Conservation (phyloP, 192 early-diverging fungal species). For the Oehlia diaphana region DNA sequence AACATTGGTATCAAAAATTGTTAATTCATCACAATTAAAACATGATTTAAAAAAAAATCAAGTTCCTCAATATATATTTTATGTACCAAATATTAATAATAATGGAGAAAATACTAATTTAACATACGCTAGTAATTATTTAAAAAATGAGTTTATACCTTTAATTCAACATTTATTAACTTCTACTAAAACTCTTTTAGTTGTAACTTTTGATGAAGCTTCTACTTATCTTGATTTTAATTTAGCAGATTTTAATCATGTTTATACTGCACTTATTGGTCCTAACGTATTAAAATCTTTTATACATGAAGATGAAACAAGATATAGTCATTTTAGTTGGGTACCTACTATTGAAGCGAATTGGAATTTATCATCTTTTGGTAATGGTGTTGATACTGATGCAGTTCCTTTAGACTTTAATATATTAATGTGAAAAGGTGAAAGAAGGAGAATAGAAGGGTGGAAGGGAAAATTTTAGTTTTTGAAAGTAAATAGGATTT, state of each 20-base stretch:
- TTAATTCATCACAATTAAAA: conserved; percentile 52
- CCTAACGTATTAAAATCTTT: conserved; percentile 24
- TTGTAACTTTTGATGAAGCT: conserved; percentile 19
- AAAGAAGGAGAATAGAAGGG: not conserved
- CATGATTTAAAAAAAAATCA: conserved; percentile 51
- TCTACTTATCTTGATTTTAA: conserved; percentile 3
- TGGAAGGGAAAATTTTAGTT: too few relatives aligned
- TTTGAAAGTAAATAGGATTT: not conserved
- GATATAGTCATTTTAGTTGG: conserved; percentile 17
- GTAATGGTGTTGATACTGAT: not conserved
- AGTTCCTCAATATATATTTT: conserved; percentile 60
- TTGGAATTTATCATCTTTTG: conserved; percentile 22
- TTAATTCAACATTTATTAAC: conserved; percentile 12
- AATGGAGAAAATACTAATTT: conserved; percentile 56
- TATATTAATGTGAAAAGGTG: not conserved
- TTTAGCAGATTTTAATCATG: conserved; percentile 13
- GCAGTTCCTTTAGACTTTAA: not conserved
- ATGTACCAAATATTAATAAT: conserved; percentile 59
- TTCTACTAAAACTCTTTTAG: conserved; percentile 10
- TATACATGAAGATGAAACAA: conserved; percentile 3
- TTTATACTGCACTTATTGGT: conserved; percentile 20
- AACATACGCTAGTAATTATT: conserved; percentile 49
- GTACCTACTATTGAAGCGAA: conserved; percentile 15
- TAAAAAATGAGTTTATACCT: conserved; percentile 31
- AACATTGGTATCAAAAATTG: conserved; percentile 63